Evolutionary conservation across 495 filamentous ascomycete species (phyloP).

Genomic region (Podospora bellae-mahoneyi): DNA sequence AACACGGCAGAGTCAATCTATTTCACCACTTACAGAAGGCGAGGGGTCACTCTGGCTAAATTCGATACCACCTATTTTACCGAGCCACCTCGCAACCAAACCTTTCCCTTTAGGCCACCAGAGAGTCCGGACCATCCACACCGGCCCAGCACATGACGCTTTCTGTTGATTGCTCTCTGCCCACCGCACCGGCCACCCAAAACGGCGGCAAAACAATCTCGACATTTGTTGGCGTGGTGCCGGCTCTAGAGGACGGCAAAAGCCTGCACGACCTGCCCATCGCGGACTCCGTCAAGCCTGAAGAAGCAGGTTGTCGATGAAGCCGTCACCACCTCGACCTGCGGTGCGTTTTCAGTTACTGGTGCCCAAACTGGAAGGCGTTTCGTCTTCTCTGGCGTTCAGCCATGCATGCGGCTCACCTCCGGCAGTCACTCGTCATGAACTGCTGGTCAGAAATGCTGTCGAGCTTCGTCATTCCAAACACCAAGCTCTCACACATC

Average conservation of each 20-base stretch:
- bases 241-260: not conserved
- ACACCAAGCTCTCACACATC: not conserved
- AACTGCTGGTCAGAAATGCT: not conserved
- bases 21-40: constrained; percentile 25
- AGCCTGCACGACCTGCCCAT: not conserved
- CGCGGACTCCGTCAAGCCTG: not conserved
- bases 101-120: constrained; percentile 4
- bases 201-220: not conserved
- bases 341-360: not conserved
- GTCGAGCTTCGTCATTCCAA: not conserved
- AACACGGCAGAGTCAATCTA: constrained; percentile 38
- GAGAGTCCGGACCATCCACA: constrained; percentile 20
- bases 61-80: constrained; percentile 31
- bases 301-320: constrained; percentile 4
- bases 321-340: not conserved
- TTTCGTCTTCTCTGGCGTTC: not conserved
- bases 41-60: constrained; percentile 38
- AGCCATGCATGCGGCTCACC: constrained; percentile 6
- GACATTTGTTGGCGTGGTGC: not conserved
- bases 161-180: constrained; percentile 12
- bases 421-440: not conserved
- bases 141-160: constrained; percentile 27
- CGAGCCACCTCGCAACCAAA: constrained; percentile 27
- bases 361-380: constrained; percentile 12
- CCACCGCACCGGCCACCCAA: constrained; percentile 4